Percentiles rank a stretch among this genome's conserved stretches.
phyloP scores from a whole-genome alignment of 2,329 filamentous ascomycete species.

The Penicillium hesseltinei region DNA sequence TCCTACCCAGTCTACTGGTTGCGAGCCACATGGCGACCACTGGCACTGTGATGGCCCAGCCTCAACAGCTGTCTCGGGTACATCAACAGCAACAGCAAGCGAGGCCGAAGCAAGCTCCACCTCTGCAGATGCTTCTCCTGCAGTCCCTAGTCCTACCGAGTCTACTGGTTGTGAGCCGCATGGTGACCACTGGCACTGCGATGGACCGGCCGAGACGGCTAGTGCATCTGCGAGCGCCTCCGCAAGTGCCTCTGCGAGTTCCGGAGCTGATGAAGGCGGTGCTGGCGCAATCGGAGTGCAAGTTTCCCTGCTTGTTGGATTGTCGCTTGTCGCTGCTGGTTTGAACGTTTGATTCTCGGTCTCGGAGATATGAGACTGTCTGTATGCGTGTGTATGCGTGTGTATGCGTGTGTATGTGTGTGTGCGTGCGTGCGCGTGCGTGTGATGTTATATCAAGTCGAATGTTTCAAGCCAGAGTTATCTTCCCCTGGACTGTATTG shows the following conservation, averaged over 20 bases:
- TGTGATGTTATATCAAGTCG: not conserved
- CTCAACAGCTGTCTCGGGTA: not conserved
- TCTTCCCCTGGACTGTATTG: not conserved
- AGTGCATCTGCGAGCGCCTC: not conserved
- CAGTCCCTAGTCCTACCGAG: slow-evolving; percentile 23
- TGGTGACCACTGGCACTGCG: slow-evolving; percentile 27
- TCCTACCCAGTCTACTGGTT: slow-evolving; percentile 23
- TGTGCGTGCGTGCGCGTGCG: not conserved
- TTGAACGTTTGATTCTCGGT: not conserved
- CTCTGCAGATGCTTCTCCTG: slow-evolving; percentile 1
- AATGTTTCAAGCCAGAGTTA: not conserved
- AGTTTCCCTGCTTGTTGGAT: not conserved
- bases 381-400: not conserved
- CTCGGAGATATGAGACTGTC: not conserved
- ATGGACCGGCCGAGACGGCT: slow-evolving; percentile 14
- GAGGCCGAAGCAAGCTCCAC: not conserved
- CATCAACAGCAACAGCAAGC: not conserved
- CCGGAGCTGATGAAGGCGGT: not conserved
- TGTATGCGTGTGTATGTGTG: not conserved
- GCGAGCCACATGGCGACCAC: slow-evolving; percentile 22
- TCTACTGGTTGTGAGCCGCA: slow-evolving; percentile 21
- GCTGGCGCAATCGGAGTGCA: not conserved
- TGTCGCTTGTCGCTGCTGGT: not conserved
- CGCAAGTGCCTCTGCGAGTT: not conserved
- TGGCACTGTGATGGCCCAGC: slow-evolving; percentile 25